Base-by-base conservation (phyloP, 2,329 filamentous ascomycete genomes). In the Exophiala aquamarina region DNA sequence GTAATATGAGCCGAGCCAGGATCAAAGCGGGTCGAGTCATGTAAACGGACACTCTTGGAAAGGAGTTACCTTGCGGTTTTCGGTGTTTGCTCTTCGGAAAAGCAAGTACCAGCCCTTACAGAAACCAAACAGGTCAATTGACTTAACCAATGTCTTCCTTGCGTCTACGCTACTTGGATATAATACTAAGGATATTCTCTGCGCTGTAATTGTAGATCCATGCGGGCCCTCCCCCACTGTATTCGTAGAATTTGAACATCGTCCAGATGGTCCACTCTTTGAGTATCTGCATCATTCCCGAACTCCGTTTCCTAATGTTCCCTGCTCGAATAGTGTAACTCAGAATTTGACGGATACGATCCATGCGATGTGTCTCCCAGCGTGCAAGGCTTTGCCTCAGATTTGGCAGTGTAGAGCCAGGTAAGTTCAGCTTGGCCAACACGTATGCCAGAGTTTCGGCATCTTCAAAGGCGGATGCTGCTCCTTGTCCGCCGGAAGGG, bases 401-500 rank as follows among this genome's bases (percentile, higher is more conserved):
- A 3, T 18, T 13, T 4, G 39, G 4, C 6, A 4, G 20, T 5
- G 6, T 41, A 3, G 6, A 41, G 6, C 17, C 41, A 8, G 41
- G 29, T 10, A 44, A 17, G n/a, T 18, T 23, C 33, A 29, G 35
- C 35, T 19, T 46, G 9, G 5, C 33, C 8, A 46, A 17, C 21
- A 40, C 34, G 17, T 39, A 38, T 3, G 34, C 34, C 4, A 53
- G 41, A 4, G 43, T 53, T 31, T 46, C 47, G 8, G 47, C 50
- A 15, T 49, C 47, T 39, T 49, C 47, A 15, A 53, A 46, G 2
- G 50, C 50, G 18, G 36, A 34, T 26, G 44, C 42, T 14, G 41
- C 47, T 4, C 50, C 50, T 28, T 49, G 46, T 18, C 50, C 50
- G 15, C 32, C 50, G 5, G 37, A 40, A 14, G 50, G 50, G 6